phyloP scores from a whole-genome alignment of 306 rosid genomes.

The Inga laurina region DNA sequence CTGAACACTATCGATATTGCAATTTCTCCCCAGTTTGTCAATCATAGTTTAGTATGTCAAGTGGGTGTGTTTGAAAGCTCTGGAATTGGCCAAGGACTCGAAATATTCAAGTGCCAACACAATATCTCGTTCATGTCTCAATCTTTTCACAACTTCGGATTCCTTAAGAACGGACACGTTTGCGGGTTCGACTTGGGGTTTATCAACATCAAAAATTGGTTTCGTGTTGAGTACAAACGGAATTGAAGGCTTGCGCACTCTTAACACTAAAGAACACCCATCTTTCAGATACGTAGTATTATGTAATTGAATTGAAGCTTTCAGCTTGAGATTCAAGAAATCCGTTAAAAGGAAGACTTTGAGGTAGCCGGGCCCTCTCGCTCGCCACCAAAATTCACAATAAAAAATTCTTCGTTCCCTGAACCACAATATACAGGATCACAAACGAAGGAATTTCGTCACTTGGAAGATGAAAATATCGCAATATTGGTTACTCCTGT shows the following conservation, averaged over 20 bases:
- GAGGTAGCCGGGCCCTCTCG: background rate
- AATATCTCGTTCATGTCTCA: slow-evolving; percentile 45
- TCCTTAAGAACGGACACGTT: slow-evolving; percentile 40
- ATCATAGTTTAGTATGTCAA: slow-evolving; percentile 70
- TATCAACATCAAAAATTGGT: slow-evolving; percentile 42
- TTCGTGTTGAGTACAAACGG: slow-evolving; percentile 66
- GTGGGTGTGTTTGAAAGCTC: slow-evolving; percentile 71
- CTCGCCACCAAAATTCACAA: background rate
- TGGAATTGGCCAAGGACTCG: slow-evolving; percentile 56
- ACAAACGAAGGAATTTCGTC: slow-evolving; percentile 72
- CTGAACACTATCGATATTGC: slow-evolving; percentile 61
- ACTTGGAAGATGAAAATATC: slow-evolving; percentile 66
- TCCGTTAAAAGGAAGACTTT: background rate
- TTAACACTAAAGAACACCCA: slow-evolving; percentile 66
- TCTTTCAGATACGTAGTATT: slow-evolving; percentile 62
- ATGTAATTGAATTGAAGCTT: background rate
- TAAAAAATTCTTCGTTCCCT: slow-evolving; percentile 38
- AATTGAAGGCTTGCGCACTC: slow-evolving; percentile 56
- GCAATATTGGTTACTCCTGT: slow-evolving; percentile 67
- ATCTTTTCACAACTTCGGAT: slow-evolving; percentile 46
- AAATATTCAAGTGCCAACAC: slow-evolving; percentile 58
- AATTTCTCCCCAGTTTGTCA: slow-evolving; percentile 58
- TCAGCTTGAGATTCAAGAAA: background rate
- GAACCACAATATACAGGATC: slow-evolving; percentile 91
- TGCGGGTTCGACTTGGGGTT: slow-evolving; percentile 34